Conservation (phyloP, 352 stramenopile genomes). For the Pythium aristosporum region DNA sequence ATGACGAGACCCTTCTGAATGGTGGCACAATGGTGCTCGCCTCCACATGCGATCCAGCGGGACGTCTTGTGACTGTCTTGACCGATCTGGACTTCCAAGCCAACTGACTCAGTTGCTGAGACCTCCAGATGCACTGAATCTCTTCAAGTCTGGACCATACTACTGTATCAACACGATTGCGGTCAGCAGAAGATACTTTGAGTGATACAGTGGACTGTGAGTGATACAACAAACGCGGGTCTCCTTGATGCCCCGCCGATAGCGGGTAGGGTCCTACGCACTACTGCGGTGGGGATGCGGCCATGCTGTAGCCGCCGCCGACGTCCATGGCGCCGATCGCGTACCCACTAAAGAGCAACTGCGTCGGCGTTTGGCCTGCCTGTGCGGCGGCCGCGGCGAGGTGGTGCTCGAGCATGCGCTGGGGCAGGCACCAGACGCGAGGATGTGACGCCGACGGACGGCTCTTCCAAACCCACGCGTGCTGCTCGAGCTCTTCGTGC, state of each 20-base stretch:
- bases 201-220: too few relatives aligned
- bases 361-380: slow-evolving; percentile 17
- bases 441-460: slow-evolving; percentile 18
- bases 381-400: slow-evolving; percentile 8
- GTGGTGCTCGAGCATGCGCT: slow-evolving; percentile 45
- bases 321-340: slow-evolving; percentile 53
- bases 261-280: neutral
- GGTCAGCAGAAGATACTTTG: too few relatives aligned
- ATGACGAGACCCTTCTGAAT: too few relatives aligned
- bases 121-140: too few relatives aligned
- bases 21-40: too few relatives aligned
- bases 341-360: slow-evolving; percentile 40
- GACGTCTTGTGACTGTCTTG: too few relatives aligned
- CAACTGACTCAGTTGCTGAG: too few relatives aligned
- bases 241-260: too few relatives aligned
- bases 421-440: slow-evolving; percentile 39
- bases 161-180: too few relatives aligned
- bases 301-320: slow-evolving; percentile 41
- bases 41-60: too few relatives aligned
- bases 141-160: too few relatives aligned
- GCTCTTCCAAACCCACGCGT: slow-evolving; percentile 50
- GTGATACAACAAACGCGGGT: neutral
- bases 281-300: slow-evolving; percentile 7
- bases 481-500: slow-evolving; percentile 44
- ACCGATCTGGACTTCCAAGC: too few relatives aligned